Evolutionary conservation across 768 basidiomycete species (phyloP), one percentile per base, ranked within the genome.

Genomic region (Heimioporus sp.): DNA sequence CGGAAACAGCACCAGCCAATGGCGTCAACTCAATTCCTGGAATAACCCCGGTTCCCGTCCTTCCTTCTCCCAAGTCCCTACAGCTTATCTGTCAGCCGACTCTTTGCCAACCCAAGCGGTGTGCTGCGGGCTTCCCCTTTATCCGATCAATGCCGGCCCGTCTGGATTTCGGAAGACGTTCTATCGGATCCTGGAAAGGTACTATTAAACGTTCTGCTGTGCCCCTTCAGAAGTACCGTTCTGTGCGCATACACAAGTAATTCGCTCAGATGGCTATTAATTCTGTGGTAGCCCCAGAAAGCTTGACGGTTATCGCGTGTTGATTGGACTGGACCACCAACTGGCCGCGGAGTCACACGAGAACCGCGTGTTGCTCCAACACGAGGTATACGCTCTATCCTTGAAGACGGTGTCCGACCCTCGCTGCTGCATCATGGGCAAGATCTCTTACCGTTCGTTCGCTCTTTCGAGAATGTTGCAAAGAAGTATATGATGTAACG

Each of bases 311-410:
- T 52, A 46, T 51, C 58, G 51, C 52, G 46, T 59, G 60, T 60
- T 28, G 24, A 28, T 28, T 28, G 24, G 24, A 28, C 24, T 28
- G 24, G 24, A 28, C 38, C 46, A n/a, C 37, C 32, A 45, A 16
- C 37, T 59, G 35, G 17, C 62, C 63, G 65, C 65, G 58, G 65
- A 51, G 65, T 65, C 56, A 52, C 57, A 57, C 57, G 46, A 28
- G 30, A 39, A 54, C 40, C 24, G n/a, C 21, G 36, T 51, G 43
- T 58, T 42, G 3, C 43, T 35, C 42, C 21, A 42, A 48, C 58
- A 62, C 37, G 60, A 51, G 52, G 48, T 34, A 28, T 38, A 34
- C 12, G 28, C 35, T 49, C 31, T 51, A 54, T 28, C 52, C 41
- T 46, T 46, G 35, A 50, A 17, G 46, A 53, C 51, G 51, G 49